phyloP scores from a whole-genome alignment of 106 monocot genomes.

The Dendrobium catenatum region DNA sequence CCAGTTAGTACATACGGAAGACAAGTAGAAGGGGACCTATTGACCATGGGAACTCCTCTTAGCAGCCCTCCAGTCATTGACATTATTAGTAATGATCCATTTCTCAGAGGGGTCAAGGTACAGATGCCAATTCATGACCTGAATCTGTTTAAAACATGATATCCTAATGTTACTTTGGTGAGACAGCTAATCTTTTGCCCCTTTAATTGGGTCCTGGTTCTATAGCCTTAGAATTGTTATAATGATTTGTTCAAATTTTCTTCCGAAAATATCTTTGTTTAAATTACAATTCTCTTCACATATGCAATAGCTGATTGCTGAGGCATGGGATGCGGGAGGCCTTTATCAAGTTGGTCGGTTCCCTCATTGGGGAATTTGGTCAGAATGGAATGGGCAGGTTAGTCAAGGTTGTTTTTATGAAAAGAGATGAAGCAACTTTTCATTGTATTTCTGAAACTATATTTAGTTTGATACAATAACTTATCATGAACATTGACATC shows the following conservation, averaged over 20 bases:
- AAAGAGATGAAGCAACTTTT: not conserved
- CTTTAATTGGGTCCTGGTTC: not conserved
- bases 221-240: not conserved
- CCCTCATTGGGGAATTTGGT: constrained; percentile 86
- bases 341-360: constrained; percentile 91
- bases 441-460: not conserved
- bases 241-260: not conserved
- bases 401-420: constrained; percentile 9
- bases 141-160: not conserved
- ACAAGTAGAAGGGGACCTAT: constrained; percentile 40
- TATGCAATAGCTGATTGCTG: constrained; percentile 74
- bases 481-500: not conserved
- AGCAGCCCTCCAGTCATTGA: constrained; percentile 64
- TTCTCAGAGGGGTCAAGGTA: constrained; percentile 77
- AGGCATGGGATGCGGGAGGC: constrained; percentile 96
- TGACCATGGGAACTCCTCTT: constrained; percentile 71
- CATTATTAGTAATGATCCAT: constrained; percentile 85
- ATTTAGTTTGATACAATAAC: not conserved
- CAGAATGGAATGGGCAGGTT: constrained; percentile 98
- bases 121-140: not conserved
- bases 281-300: constrained; percentile 4
- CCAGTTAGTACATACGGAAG: constrained; percentile 69
- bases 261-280: not conserved
- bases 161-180: not conserved
- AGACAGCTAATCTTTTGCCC: not conserved